Evolutionary conservation across 2,329 filamentous ascomycete species (phyloP).

Genomic region (Monilinia polystroma): DNA sequence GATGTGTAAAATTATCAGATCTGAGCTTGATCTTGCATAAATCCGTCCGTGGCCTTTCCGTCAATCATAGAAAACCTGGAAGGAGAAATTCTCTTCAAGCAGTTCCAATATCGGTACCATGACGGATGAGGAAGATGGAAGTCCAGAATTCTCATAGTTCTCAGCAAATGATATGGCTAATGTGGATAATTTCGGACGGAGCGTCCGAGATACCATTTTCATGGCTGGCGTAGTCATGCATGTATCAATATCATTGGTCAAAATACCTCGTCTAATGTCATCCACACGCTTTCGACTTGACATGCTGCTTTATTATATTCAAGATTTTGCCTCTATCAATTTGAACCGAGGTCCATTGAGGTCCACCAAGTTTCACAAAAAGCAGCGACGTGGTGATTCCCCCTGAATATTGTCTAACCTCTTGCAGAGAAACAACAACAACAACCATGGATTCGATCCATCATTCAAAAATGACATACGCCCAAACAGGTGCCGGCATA

Average conservation of each 20-base stretch:
- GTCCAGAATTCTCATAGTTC: not conserved
- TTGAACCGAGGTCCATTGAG: constrained; percentile 10
- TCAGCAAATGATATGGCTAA: constrained; percentile 10
- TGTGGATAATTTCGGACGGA: constrained; percentile 16
- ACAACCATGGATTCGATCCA: not conserved
- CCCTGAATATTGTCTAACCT: not conserved
- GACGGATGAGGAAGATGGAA: constrained; percentile 9
- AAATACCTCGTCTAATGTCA: constrained; percentile 16
- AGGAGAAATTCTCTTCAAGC: constrained; percentile 7
- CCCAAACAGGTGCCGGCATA: constrained; percentile 6
- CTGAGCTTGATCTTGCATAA: constrained; percentile 20
- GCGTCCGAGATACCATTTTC: constrained; percentile 18
- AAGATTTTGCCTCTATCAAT: not conserved
- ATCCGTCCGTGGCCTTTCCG: constrained; percentile 10
- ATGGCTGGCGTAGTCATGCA: constrained; percentile 24
- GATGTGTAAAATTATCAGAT: not conserved
- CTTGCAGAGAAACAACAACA: constrained; percentile 11
- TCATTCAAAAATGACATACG: constrained; percentile 11
- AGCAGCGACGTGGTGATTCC: constrained; percentile 8
- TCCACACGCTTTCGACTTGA: constrained; percentile 5
- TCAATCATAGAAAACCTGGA: not conserved
- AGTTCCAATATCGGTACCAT: not conserved
- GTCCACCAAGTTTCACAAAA: constrained; percentile 17
- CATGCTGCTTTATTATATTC: constrained; percentile 18
- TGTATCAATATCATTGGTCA: constrained; percentile 16